Evolutionary conservation across 352 stramenopile genomes (phyloP).

Genomic region (Phytophthora idaei): DNA sequence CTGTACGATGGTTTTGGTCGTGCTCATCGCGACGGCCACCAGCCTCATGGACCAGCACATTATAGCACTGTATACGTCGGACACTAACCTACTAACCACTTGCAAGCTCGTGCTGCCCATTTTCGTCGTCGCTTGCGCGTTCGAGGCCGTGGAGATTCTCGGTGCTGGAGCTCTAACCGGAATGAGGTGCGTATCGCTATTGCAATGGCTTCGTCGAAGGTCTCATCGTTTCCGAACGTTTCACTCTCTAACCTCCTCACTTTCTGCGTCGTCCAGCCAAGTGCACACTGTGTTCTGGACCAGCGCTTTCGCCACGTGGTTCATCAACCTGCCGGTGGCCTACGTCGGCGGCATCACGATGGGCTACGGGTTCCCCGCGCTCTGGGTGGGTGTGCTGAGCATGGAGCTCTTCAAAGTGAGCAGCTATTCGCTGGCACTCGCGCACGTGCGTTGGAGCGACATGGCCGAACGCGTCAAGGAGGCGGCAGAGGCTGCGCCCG

Average conservation of each 20-base stretch:
- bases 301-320: constrained; percentile 68
- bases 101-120: constrained; percentile 63
- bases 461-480: constrained; percentile 52
- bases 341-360: constrained; percentile 54
- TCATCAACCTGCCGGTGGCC: constrained; percentile 66
- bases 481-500: constrained; percentile 47
- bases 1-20: constrained; percentile 58
- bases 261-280: constrained; percentile 35
- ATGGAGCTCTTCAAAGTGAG: constrained; percentile 75
- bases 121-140: constrained; percentile 62
- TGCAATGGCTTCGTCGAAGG: not conserved
- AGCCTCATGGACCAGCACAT: constrained; percentile 53
- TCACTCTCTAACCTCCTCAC: constrained; percentile 1
- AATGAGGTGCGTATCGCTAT: constrained; percentile 50
- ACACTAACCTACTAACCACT: constrained; percentile 50
- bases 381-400: constrained; percentile 65
- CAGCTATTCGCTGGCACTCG: constrained; percentile 51
- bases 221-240: too few species aligned
- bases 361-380: constrained; percentile 60
- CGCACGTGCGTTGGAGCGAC: constrained; percentile 51
- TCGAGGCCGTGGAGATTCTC: constrained; percentile 73
- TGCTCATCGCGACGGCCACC: constrained; percentile 51
- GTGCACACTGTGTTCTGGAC: constrained; percentile 69
- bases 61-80: constrained; percentile 65
- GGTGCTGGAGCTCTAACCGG: constrained; percentile 61